Conservation (phyloP, 1,139 yeast genomes). For the Candida sanyaensis region DNA sequence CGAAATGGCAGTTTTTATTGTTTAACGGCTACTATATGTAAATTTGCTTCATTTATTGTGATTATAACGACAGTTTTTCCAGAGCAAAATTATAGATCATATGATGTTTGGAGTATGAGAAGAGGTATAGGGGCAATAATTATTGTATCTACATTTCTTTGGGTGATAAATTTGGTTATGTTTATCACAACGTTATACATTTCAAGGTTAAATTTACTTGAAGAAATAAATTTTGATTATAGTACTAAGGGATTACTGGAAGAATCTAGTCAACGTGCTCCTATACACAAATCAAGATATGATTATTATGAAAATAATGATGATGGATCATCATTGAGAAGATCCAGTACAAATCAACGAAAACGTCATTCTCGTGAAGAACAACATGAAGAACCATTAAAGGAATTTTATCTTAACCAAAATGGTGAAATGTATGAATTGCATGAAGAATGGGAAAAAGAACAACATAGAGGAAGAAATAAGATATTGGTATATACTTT, state of each 20-base stretch:
- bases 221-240: slow-evolving; percentile 40
- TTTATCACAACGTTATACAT: slow-evolving; percentile 44
- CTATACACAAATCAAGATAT: neutral
- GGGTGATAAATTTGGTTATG: slow-evolving; percentile 42
- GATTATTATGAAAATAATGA: neutral
- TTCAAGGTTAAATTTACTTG: slow-evolving; percentile 37
- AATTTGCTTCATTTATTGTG: slow-evolving; percentile 16
- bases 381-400: slow-evolving; percentile 20
- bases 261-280: slow-evolving; percentile 7
- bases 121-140: slow-evolving; percentile 41
- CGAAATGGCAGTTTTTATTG: slow-evolving; percentile 48
- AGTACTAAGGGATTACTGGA: slow-evolving; percentile 13
- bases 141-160: slow-evolving; percentile 40
- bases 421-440: slow-evolving; percentile 39
- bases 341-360: slow-evolving; percentile 5
- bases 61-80: slow-evolving; percentile 15
- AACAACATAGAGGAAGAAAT: slow-evolving; percentile 23
- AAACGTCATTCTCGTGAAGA: slow-evolving; percentile 3
- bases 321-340: neutral
- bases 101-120: slow-evolving; percentile 32
- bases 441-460: slow-evolving; percentile 24
- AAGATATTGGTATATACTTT: slow-evolving; percentile 38
- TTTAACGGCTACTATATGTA: slow-evolving; percentile 28
- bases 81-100: slow-evolving; percentile 17
- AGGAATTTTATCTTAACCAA: slow-evolving; percentile 33